A percentile compares a stretch with the other conserved stretches of the same genome.
Conservation (phyloP, 148 eudicot genomes). For the Amaranthus hypochondriacus region DNA sequence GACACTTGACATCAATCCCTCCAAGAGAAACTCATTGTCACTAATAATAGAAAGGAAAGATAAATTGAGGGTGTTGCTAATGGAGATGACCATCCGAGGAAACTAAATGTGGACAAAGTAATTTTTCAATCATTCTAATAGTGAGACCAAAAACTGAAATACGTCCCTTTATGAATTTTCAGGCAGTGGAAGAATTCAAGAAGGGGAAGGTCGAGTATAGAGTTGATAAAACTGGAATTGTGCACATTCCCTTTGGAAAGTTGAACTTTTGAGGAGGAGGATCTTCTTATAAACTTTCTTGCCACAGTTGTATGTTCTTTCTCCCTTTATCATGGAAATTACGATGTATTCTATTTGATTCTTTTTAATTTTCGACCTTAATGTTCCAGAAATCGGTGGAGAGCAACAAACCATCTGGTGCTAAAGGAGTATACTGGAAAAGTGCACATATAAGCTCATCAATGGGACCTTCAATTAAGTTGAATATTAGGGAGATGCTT, state of each 20-base stretch:
- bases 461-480: constrained; percentile 85
- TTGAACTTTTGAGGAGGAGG: constrained; percentile 84
- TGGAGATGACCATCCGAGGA: not conserved
- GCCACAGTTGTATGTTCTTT: constrained; percentile 65
- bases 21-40: not conserved
- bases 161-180: constrained; percentile 9
- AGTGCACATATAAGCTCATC: constrained; percentile 90
- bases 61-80: not conserved
- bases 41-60: not conserved
- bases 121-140: not conserved
- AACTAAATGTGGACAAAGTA: not conserved
- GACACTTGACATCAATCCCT: not conserved
- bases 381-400: constrained; percentile 78
- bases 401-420: constrained; percentile 83
- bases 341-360: not conserved
- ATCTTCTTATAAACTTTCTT: constrained; percentile 67
- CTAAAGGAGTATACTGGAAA: constrained; percentile 93
- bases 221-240: constrained; percentile 96
- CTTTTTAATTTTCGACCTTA: not conserved
- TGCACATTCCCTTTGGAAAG: constrained; percentile 94
- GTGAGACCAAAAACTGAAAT: not conserved
- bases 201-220: constrained; percentile 95
- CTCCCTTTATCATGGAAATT: not conserved
- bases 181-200: constrained; percentile 95
- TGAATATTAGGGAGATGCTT: constrained; percentile 77